phyloP scores from a whole-genome alignment of 257 asterid species.

The Euphrasia confusa region DNA sequence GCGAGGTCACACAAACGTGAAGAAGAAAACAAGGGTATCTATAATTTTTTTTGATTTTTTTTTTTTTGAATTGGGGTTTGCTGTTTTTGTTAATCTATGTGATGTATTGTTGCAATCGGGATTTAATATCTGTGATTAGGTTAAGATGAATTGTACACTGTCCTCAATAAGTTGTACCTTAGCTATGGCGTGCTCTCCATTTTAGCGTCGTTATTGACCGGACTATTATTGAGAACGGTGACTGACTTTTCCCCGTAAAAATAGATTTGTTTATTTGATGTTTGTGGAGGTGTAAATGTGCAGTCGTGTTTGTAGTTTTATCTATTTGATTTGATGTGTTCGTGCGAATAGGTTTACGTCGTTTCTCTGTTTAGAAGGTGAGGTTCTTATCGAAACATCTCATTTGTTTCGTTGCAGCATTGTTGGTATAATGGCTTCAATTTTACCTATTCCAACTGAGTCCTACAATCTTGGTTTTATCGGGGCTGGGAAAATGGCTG shows the following conservation, averaged over 20 bases:
- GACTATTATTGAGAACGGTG: neutral
- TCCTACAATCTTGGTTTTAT: constrained; percentile 78
- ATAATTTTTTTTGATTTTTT: no score
- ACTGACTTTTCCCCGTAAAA: constrained; percentile 4
- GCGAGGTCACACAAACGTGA: neutral
- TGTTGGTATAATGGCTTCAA: constrained; percentile 34
- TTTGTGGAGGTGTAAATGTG: no score
- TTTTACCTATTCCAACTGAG: constrained; percentile 48
- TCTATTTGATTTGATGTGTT: neutral
- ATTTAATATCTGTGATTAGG: neutral
- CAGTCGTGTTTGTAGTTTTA: no score
- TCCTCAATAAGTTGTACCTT: constrained; percentile 15
- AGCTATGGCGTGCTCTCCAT: neutral
- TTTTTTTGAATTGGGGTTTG: neutral
- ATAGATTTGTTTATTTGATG: no score
- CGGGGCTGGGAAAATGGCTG: constrained; percentile 97
- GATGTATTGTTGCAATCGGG: neutral
- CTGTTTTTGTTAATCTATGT: neutral
- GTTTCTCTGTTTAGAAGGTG: neutral
- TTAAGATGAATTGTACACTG: neutral
- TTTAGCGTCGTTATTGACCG: neutral
- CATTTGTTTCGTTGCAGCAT: neutral
- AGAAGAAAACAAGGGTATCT: constrained; percentile 17
- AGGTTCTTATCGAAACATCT: neutral
- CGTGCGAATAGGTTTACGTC: neutral